Percentiles rank a stretch among this genome's conserved stretches.
Evolutionary conservation across 1,284 basidiomycete species (phyloP).

Genomic region (Leccinum solheimii): DNA sequence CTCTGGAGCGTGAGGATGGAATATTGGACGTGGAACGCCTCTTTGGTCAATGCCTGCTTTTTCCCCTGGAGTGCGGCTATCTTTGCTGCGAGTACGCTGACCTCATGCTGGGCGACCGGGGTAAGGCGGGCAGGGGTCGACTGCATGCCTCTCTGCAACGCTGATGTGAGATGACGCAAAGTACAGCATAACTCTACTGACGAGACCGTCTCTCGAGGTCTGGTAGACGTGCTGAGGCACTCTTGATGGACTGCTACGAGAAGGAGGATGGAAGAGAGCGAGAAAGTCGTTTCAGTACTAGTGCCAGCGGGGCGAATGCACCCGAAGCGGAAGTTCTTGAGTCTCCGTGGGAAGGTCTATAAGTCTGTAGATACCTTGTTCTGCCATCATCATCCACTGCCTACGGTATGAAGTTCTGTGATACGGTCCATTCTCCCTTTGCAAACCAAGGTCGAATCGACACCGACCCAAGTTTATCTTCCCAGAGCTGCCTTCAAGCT

Average conservation of each 20-base stretch:
- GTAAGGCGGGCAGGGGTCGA: constrained; percentile 16
- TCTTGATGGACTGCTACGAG: not conserved
- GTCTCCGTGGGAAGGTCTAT: not conserved
- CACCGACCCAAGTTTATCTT: not conserved
- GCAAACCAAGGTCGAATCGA: not conserved
- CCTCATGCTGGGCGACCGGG: constrained; percentile 28
- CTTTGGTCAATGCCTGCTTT: constrained; percentile 24
- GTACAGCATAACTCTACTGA: constrained; percentile 23
- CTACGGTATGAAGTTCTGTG: too few relatives aligned
- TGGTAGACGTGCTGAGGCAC: not conserved
- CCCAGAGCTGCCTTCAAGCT: not conserved
- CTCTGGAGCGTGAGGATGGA: constrained; percentile 35
- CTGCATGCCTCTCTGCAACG: constrained; percentile 26
- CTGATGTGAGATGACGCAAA: constrained; percentile 21
- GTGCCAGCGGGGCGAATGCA: not conserved
- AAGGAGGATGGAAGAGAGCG: not conserved
- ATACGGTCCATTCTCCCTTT: too few relatives aligned
- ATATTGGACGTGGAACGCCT: constrained; percentile 30
- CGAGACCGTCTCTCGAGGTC: constrained; percentile 24
- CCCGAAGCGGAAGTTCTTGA: not conserved
- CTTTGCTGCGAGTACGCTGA: constrained; percentile 24
- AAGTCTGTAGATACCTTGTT: too few relatives aligned
- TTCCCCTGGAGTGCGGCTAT: constrained; percentile 26
- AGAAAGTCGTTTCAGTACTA: not conserved
- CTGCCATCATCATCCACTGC: too few relatives aligned